phyloP scores from a whole-genome alignment of 1,139 yeast species.

The Nakaseomyces glabratus region DNA sequence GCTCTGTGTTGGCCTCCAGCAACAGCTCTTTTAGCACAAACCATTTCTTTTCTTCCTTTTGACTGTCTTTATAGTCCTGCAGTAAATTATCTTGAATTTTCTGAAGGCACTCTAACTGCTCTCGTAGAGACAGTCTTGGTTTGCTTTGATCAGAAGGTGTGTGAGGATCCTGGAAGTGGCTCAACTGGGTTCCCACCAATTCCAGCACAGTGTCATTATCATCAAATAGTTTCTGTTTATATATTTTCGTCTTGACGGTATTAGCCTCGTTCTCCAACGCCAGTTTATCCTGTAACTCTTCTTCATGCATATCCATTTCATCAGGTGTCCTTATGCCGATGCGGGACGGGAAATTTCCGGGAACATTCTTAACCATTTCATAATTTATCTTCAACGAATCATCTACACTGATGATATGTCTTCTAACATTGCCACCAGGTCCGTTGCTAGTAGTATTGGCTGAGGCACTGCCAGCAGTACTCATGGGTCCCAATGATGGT shows the following conservation, averaged over 20 bases:
- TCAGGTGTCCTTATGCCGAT: background rate
- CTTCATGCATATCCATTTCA: conserved; percentile 6
- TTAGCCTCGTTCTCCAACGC: conserved; percentile 17
- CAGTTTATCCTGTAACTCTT: conserved; percentile 9
- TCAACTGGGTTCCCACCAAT: conserved; percentile 9
- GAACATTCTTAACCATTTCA: conserved; percentile 29
- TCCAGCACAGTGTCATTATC: conserved; percentile 24
- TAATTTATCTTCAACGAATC: conserved; percentile 29
- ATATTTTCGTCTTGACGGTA: conserved; percentile 22
- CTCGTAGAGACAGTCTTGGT: conserved; percentile 12
- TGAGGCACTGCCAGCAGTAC: too few species aligned
- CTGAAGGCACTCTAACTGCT: conserved; percentile 20
- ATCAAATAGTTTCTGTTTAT: conserved; percentile 23
- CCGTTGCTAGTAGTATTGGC: background rate
- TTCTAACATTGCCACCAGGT: conserved; percentile 12
- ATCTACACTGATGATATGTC: conserved; percentile 29
- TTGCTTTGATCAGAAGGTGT: background rate
- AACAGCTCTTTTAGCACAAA: conserved; percentile 26
- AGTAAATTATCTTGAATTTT: conserved; percentile 20
- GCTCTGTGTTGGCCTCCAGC: conserved; percentile 28
- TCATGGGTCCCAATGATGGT: too few species aligned
- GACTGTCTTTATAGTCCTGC: conserved; percentile 16
- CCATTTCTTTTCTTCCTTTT: conserved; percentile 27
- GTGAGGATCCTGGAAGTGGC: conserved; percentile 5
- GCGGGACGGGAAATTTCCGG: conserved; percentile 21